These are phyloP conservation scores for Cytospora piceae DNA, from an alignment of 2,329 filamentous ascomycete species.

Conservation along the genomic window DNA sequence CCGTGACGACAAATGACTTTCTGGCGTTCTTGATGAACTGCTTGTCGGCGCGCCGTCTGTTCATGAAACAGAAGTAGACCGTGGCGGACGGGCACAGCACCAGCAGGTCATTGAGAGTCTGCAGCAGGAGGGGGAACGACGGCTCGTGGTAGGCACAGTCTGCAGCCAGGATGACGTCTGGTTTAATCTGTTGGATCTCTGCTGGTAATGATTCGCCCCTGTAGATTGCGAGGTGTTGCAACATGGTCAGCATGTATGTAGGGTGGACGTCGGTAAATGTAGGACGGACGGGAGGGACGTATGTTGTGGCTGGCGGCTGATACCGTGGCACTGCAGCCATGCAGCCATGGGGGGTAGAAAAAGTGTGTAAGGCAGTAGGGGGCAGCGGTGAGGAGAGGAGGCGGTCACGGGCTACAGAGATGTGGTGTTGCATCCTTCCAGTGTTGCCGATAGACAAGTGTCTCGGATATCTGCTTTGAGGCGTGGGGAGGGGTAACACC, in stretches of 20 bases:
- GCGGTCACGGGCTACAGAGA: not conserved
- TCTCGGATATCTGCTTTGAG: constrained; percentile 6
- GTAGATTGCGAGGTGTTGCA: constrained; percentile 1
- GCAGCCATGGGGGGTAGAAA: constrained; percentile 36
- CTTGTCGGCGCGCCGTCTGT: constrained; percentile 78
- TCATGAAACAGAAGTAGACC: constrained; percentile 91
- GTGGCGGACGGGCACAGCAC: constrained; percentile 68
- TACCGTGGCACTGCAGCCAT: constrained; percentile 2
- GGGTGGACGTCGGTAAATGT: not conserved
- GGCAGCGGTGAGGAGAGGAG: not conserved
- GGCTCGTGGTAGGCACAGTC: constrained; percentile 98
- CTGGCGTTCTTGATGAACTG: constrained; percentile 73
- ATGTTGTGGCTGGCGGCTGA: constrained; percentile 1
- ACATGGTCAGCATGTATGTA: constrained; percentile 3
- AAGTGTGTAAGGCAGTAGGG: constrained; percentile 35
- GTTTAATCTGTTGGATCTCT: constrained; percentile 58
- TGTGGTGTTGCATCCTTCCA: constrained; percentile 22
- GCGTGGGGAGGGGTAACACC: not conserved
- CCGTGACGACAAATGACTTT: constrained; percentile 66
- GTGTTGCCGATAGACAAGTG: constrained; percentile 30
- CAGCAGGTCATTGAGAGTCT: constrained; percentile 76
- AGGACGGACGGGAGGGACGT: not conserved
- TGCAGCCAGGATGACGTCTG: constrained; percentile 86
- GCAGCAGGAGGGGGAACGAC: constrained; percentile 83
- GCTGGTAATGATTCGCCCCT: constrained; percentile 65